Evolutionary conservation across 2,329 filamentous ascomycete species (phyloP), one percentile per base, ranked within the genome.

Genomic region (Falciphora oryzae): DNA sequence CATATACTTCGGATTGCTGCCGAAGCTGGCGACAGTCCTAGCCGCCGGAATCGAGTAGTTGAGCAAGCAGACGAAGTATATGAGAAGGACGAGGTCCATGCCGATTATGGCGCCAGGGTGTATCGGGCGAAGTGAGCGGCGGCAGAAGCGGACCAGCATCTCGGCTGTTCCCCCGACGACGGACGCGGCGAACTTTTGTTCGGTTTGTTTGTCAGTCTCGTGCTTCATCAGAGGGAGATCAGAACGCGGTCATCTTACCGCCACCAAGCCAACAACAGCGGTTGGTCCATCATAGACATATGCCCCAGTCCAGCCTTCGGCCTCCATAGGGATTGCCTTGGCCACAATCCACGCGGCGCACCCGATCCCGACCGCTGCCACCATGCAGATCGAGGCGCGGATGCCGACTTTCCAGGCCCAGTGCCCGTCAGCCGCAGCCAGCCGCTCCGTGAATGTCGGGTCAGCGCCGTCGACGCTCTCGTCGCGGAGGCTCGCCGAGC

Each of bases 71-170:
- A 66, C 62, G 13, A 69, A 44, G 11, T 25, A 27, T 2, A 69
- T 65, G 65, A 66, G 68, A 29, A 69, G 63, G 16, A 68, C 16
- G 14, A 69, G 61, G 58, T 70, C 68, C 6, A 67, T 1, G 44
- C 59, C 66, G n/a, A 70, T 64, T 4, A 61, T 61, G 18, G 68
- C 16, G 28, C 66, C 67, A 13, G 67, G 67, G 57, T 68, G 67
- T 6, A 63, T 35, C 1, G 65, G 64, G 4, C 65, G 67, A 1
- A 50, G 59, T 4, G 66, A 62, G 16, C 64, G n/a, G 32, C 5
- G 65, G 60, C 3, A 60, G 65, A 8, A 44, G 29, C 25, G 66
- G 57, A 28, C 63, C 6, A 67, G 27, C 4, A 69, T 28, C 2
- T 57, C 61, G 5, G 62, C 10, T 3, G 63, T 1, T 31, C 65